phyloP scores from a whole-genome alignment of 768 basidiomycete species.

The Mycena vulgaris region DNA sequence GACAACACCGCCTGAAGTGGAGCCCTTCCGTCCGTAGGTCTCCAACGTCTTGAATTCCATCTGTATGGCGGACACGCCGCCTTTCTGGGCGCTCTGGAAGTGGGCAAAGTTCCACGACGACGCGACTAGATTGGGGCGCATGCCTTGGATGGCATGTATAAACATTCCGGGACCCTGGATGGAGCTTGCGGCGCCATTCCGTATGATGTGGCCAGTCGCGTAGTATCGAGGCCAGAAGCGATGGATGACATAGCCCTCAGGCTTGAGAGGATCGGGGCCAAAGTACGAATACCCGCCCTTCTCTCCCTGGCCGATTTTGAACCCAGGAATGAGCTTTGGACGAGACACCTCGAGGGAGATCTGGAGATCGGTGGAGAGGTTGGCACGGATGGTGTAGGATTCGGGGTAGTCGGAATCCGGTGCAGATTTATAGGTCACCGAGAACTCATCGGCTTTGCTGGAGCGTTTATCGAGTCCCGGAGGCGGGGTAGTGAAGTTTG shows the following conservation, averaged over 20 bases:
- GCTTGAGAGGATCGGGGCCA: constrained; percentile 75
- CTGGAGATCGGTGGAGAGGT: constrained; percentile 85
- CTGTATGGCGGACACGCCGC: constrained; percentile 88
- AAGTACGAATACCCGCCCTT: constrained; percentile 94
- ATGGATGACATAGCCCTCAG: constrained; percentile 91
- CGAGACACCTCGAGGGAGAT: constrained; percentile 82
- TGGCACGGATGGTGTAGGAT: constrained; percentile 84
- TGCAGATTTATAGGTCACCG: constrained; percentile 75
- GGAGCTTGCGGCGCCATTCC: constrained; percentile 71
- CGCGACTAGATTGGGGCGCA: constrained; percentile 96
- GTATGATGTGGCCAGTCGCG: constrained; percentile 77
- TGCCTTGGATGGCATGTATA: constrained; percentile 97
- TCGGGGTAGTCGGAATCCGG: constrained; percentile 77
- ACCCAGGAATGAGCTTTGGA: constrained; percentile 83
- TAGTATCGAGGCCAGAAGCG: constrained; percentile 88
- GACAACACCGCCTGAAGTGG: constrained; percentile 86
- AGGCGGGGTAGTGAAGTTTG: constrained; percentile 84
- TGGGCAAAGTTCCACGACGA: constrained; percentile 95
- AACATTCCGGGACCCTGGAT: constrained; percentile 85
- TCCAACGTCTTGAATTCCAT: constrained; percentile 96
- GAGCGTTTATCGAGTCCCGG: constrained; percentile 88
- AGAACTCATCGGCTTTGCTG: constrained; percentile 88
- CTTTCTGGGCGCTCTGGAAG: constrained; percentile 85
- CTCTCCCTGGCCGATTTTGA: constrained; percentile 91
- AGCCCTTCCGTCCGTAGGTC: constrained; percentile 82